Evolutionary conservation across 805 yeast species (phyloP).

Genomic region (Cyberlindnera samutprakarnensis): DNA sequence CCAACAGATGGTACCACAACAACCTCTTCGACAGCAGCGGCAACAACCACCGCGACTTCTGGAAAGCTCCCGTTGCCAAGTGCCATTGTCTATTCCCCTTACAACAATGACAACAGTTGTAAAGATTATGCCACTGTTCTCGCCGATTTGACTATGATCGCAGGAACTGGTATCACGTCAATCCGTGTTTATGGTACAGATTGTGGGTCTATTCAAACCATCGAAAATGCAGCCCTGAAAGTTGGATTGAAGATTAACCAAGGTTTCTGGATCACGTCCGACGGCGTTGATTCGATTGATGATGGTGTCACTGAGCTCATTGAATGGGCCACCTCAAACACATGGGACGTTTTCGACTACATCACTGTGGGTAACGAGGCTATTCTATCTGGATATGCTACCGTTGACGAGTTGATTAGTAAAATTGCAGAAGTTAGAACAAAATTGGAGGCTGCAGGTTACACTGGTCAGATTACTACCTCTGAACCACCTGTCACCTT

Average conservation of each 20-base stretch:
- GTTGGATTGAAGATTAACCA: constrained; percentile 73
- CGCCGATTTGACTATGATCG: constrained; percentile 52
- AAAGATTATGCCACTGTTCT: constrained; percentile 47
- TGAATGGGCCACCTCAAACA: constrained; percentile 35
- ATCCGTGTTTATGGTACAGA: constrained; percentile 85
- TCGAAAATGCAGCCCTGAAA: constrained; percentile 49
- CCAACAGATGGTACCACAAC: constrained; percentile 13
- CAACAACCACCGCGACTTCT: constrained; percentile 24
- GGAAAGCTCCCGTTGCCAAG: constrained; percentile 38
- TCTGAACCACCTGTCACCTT: constrained; percentile 85
- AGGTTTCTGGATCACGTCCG: constrained; percentile 72
- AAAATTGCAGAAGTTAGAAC: constrained; percentile 62
- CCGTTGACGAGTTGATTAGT: constrained; percentile 52
- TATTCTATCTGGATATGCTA: constrained; percentile 50
- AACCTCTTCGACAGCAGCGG: constrained; percentile 15
- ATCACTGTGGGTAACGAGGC: constrained; percentile 91
- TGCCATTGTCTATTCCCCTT: constrained; percentile 73
- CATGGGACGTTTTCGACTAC: constrained; percentile 71
- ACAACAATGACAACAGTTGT: constrained; percentile 59
- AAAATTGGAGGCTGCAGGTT: constrained; percentile 60
- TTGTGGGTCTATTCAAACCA: constrained; percentile 60
- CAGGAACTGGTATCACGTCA: constrained; percentile 51
- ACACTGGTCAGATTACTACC: constrained; percentile 68
- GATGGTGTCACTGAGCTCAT: constrained; percentile 47
- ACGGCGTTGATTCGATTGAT: constrained; percentile 68